Evolutionary conservation across 805 yeast species (phyloP), one percentile per base, ranked within the genome.

Genomic region (Yamadazyma sp.): DNA sequence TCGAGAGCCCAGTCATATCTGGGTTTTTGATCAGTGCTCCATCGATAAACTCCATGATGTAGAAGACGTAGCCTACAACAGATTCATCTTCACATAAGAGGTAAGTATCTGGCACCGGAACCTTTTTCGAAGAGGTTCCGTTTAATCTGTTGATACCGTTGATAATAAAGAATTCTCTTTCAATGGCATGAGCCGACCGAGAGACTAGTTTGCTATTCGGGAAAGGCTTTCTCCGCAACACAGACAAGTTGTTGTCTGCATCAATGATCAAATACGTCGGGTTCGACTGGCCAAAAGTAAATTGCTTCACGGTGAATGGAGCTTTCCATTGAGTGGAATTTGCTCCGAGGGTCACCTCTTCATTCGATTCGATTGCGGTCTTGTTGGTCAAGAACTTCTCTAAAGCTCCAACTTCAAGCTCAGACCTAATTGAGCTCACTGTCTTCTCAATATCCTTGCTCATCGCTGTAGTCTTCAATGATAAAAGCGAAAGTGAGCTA

Each of bases 201-300:
- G 78, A 70, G 12, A 77, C 70, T 31, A 79, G 59, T 40, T 71
- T 62, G 23, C 62, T 62, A 45, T 73, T 75, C 2, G 73, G 55
- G 6, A 71, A 64, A 0, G 85, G 85, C 49, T 79, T 79, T 45
- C 78, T 64, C 39, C 85, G 60, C 35, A 79, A 61, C 3, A 78
- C 84, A 37, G 65, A 70, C 27, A 63, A 57, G 19, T 52, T 57
- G 2, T 63, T 66, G 4, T 44, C 43, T 2, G 62, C 51, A 44
- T 76, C 80, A 2, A 52, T 56, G 17, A 78, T 38, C 19, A 74
- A 65, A 50, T 77, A 79, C 1, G 83, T 77, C 9, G 84, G 85
- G 50, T 79, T 79, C 1, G 80, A 73, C 53, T 79, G 85, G 11
- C 85, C 85, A 52, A 73, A 77, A 18, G 67, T 67, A 58, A 79